Percentiles rank a stretch among this genome's conserved stretches.
Conservation (phyloP, 2,329 filamentous ascomycete genomes). For the Cytospora paraplurivora region DNA sequence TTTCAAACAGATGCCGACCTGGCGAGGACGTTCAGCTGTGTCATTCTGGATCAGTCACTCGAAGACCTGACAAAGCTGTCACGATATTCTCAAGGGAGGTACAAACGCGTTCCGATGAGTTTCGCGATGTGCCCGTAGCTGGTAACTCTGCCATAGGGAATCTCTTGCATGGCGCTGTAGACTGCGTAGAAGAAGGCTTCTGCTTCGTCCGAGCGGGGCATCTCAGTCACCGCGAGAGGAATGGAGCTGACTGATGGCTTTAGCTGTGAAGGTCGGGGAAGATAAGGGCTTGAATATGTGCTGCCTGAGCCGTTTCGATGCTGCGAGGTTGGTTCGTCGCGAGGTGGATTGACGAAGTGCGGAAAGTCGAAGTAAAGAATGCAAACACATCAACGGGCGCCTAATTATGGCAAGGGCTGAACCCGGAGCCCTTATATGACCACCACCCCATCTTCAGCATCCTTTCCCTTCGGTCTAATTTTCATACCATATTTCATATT, state of each 20-base stretch:
- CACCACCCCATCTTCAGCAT: neutral
- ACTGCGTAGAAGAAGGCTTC: conserved; percentile 74
- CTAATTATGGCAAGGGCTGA: conserved; percentile 1
- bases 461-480: neutral
- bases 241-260: neutral
- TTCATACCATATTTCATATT: neutral
- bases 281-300: no score
- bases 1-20: conserved; percentile 90
- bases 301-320: neutral
- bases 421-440: no score
- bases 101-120: conserved; percentile 71
- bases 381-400: neutral
- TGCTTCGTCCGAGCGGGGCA: conserved; percentile 75
- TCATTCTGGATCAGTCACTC: neutral
- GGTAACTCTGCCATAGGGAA: conserved; percentile 81
- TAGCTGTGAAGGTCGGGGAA: neutral
- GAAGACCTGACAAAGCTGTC: neutral
- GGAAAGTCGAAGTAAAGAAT: conserved; percentile 8
- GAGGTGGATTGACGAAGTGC: conserved; percentile 1
- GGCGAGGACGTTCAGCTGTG: conserved; percentile 72
- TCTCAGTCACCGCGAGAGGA: conserved; percentile 37
- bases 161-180: conserved; percentile 81
- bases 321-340: conserved; percentile 2
- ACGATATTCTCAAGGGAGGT: neutral
- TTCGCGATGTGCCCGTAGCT: conserved; percentile 81